Conservation (phyloP, 352 stramenopile species). For the Blastocystis sp. region DNA sequence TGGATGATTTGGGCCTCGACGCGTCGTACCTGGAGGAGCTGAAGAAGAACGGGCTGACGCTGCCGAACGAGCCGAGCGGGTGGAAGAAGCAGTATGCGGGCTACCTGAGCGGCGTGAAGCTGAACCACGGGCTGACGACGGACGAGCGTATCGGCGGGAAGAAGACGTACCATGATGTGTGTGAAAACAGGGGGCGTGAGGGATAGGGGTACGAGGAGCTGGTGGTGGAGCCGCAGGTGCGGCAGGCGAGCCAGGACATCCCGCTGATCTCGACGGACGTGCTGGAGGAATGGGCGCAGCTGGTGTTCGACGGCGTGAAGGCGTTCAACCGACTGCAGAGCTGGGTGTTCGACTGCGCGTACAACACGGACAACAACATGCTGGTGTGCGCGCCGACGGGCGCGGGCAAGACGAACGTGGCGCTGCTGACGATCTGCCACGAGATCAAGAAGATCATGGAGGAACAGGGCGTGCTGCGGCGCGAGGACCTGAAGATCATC, state of each 20-base stretch:
- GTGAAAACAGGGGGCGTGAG: background rate
- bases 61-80: constrained; percentile 9
- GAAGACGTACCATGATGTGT: constrained; percentile 60
- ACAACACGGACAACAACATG: constrained; percentile 91
- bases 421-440: constrained; percentile 91
- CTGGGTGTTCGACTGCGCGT: constrained; percentile 90
- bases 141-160: constrained; percentile 7
- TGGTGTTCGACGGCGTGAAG: constrained; percentile 78
- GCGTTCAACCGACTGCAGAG: constrained; percentile 94
- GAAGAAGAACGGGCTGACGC: constrained; percentile 36
- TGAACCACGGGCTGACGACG: constrained; percentile 50
- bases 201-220: constrained; percentile 59
- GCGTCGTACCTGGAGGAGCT: constrained; percentile 10
- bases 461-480: constrained; percentile 72
- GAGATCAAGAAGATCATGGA: constrained; percentile 81
- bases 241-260: constrained; percentile 23
- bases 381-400: constrained; percentile 87
- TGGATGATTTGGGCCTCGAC: constrained; percentile 48
- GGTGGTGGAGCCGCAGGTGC: constrained; percentile 19
- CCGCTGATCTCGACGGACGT: constrained; percentile 72
- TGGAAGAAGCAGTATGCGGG: constrained; percentile 32
- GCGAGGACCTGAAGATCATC: constrained; percentile 85
- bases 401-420: constrained; percentile 97
- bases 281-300: constrained; percentile 74
- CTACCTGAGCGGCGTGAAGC: constrained; percentile 46